A percentile compares a stretch with the other conserved stretches of the same genome.
Conservation (phyloP, 441 rosid genomes). For the Gossypium aridum region DNA sequence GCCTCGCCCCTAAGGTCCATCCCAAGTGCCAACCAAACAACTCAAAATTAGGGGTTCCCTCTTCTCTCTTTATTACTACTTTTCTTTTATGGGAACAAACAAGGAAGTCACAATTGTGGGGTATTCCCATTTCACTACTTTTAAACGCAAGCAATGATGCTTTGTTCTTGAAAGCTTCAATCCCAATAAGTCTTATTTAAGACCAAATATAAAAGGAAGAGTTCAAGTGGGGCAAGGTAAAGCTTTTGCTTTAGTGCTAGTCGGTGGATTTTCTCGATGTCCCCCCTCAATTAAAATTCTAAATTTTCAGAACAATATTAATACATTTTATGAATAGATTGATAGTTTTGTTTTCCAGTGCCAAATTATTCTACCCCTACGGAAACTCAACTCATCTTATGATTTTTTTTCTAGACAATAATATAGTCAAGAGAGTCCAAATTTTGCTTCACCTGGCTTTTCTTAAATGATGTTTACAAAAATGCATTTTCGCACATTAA, state of each 20-base stretch:
- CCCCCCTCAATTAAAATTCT: not conserved
- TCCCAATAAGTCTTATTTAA: constrained; percentile 1
- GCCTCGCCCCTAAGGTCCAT: not conserved
- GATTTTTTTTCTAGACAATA: not conserved
- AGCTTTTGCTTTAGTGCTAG: constrained; percentile 14
- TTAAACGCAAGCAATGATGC: constrained; percentile 41
- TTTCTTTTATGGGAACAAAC: not conserved
- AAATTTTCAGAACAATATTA: not conserved
- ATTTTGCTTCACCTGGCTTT: not conserved
- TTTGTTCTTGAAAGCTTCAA: constrained; percentile 6
- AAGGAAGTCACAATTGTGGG: constrained; percentile 19
- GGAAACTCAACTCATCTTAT: not conserved
- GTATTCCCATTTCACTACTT: constrained; percentile 18
- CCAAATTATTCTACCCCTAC: not conserved
- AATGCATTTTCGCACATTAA: not conserved
- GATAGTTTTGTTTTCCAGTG: constrained; percentile 4
- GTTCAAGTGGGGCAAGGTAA: constrained; percentile 35
- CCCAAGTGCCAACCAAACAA: constrained; percentile 8
- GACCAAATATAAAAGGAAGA: not conserved
- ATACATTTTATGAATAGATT: not conserved
- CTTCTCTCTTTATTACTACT: not conserved
- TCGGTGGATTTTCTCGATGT: constrained; percentile 20
- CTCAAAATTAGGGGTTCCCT: constrained; percentile 14
- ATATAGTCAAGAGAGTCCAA: not conserved
- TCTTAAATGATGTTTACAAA: not conserved